Conservation (phyloP, 305 asterid species). For the Plantago lanceolata region DNA sequence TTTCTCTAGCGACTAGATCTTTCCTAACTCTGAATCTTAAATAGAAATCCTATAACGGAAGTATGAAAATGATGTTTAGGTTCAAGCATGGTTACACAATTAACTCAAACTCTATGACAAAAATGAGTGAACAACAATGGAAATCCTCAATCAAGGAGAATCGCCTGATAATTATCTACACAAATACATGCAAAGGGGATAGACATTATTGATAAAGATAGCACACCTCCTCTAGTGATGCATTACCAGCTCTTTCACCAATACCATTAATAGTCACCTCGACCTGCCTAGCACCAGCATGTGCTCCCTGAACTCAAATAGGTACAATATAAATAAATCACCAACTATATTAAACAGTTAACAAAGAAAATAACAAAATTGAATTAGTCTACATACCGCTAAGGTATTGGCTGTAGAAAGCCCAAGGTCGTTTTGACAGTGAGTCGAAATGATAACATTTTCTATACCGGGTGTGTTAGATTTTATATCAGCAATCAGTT, state of each 20-base stretch:
- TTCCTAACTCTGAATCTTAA: no score
- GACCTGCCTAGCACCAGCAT: slow-evolving; percentile 91
- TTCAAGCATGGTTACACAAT: no score
- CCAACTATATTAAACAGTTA: slow-evolving; percentile 15
- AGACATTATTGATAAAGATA: background rate
- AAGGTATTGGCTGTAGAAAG: slow-evolving; percentile 87
- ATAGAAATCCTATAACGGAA: no score
- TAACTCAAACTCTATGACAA: no score
- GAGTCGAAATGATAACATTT: slow-evolving; percentile 84
- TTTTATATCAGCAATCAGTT: slow-evolving; percentile 77
- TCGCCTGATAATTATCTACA: no score
- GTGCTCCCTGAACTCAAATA: slow-evolving; percentile 63
- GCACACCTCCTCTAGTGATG: slow-evolving; percentile 89
- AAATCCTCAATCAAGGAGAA: no score
- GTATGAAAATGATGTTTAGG: no score
- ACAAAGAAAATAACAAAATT: slow-evolving; percentile 18
- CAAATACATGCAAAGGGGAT: no score
- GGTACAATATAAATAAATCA: background rate
- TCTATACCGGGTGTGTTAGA: slow-evolving; percentile 84
- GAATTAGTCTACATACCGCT: slow-evolving; percentile 44
- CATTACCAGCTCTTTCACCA: slow-evolving; percentile 99
- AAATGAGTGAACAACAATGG: no score
- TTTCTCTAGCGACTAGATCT: no score
- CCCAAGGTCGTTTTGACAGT: slow-evolving; percentile 96
- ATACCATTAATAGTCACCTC: slow-evolving; percentile 96